A percentile compares a stretch with the other conserved stretches of the same genome.
These are phyloP conservation scores for Leishmania major DNA, from an alignment of 208 protist species.

Conservation along the genomic window DNA sequence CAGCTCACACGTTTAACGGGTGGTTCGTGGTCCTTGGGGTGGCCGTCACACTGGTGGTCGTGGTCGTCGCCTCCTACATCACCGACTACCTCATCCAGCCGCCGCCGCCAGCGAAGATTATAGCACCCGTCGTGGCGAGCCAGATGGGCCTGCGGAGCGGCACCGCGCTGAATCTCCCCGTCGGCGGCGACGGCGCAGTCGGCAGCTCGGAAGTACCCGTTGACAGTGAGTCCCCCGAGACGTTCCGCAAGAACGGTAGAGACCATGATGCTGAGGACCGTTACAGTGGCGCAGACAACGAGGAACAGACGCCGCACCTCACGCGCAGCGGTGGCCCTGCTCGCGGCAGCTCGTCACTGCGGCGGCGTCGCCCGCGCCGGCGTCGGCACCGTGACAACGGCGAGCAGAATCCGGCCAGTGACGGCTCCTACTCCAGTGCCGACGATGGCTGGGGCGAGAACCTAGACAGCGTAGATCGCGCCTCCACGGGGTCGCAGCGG, in stretches of 20 bases:
- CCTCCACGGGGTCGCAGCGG: constrained; percentile 18
- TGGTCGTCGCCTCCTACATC: constrained; percentile 41
- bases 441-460: constrained; percentile 11
- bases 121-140: constrained; percentile 28
- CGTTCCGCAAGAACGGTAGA: not conserved
- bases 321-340: not conserved
- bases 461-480: constrained; percentile 8
- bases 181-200: not conserved
- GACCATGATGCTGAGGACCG: constrained; percentile 1
- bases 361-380: not conserved
- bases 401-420: not conserved
- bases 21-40: constrained; percentile 52
- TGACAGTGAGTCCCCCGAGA: not conserved
- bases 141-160: constrained; percentile 11
- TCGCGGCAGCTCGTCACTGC: constrained; percentile 8
- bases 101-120: constrained; percentile 40
- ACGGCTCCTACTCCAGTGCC: not conserved
- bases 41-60: constrained; percentile 37
- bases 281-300: not conserved
- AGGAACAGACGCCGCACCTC: constrained; percentile 2
- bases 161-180: constrained; percentile 11
- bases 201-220: not conserved
- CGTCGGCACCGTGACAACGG: not conserved
- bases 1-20: constrained; percentile 5
- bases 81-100: constrained; percentile 71